Base-by-base conservation (phyloP, 2,329 filamentous ascomycete species). In the Aspergillus quadricinctus region DNA sequence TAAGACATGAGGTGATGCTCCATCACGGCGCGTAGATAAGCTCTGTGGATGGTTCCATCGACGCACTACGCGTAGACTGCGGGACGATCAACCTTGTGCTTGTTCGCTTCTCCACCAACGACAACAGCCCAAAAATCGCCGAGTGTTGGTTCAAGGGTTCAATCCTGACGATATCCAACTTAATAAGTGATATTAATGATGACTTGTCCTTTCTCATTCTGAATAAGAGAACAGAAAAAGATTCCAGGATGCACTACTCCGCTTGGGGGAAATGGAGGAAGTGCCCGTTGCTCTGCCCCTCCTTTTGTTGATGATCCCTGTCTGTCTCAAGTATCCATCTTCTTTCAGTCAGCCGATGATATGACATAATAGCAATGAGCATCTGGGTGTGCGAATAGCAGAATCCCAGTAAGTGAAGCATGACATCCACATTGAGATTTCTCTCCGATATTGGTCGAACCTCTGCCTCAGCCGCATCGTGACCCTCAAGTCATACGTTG, bases 1-100 rank as follows among this genome's bases (percentile, higher is more conserved):
- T 45, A 52, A 49, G 41, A 27, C 9, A 48, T 28, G 54, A 25
- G 19, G 21, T 51, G 27, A 50, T 50, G 45, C 50, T 49, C 57
- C 56, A 61, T 63, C 55, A 53, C 58, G 55, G 63, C 63, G 62
- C 58, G 57, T 65, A 62, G 57, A 57, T 64, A 64, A 64, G 61
- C 61, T 64, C 54, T 49, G 45, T 56, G 57, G 58, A 54, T 59
- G 57, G 60, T 40, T 58, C 48, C 49, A 25, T 46, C 21, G 23
- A 27, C 43, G 11, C 4, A 14, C 14, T 14, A 35, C 31, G 31
- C 23, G 23, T 23, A n/a, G 40, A 46, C 28, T 40, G 50, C 59
- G 62, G 57, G 63, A 62, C 59, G 64, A 66, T 67, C 65, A 61
- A 63, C 61, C 64, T 55, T 55, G 51, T 46, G 43, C 43, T 46